Base-by-base conservation (phyloP, 306 rosid genomes). In the Casuarina glauca region DNA sequence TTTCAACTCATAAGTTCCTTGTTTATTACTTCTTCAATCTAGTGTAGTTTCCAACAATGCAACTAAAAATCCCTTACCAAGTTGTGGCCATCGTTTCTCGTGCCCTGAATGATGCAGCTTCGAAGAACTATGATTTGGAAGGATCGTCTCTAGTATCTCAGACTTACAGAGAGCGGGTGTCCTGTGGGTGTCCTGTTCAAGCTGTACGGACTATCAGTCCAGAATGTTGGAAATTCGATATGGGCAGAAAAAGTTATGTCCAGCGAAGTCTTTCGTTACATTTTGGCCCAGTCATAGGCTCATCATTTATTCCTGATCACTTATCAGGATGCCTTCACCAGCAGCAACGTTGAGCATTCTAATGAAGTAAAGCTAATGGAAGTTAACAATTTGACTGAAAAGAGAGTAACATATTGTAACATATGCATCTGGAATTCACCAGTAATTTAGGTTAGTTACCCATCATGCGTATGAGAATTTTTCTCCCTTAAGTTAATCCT, bases 81-180 rank as follows among this genome's bases (percentile, higher is more conserved):
- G 78, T 96, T 76, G 99, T 95, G 62, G 67, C 94, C 62, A 88
- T 95, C 6, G 99, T 95, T 73, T 95, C 99, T 70, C 97, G 97
- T 83, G 99, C 99, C 72, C 82, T 96, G 85, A 96, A 96, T 85
- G 99, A 96, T 79, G 98, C 99, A 0, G 99, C 99, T 4, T 96
- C 97, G 48, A 96, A 96, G 93, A 96, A 96, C 82, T 91, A 86
- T 84, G 99, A 96, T 77, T 82, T 96, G 73, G 99, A 93, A 84
- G 97, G 82, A 76, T 96, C 98, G 99, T 96, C 93, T 80, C 99
- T 98, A 39, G 79, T 98, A 53, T 93, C 99, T 72, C 90, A 88
- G 84, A 76, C 94, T 11, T 91, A 93, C 83, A 89, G 98, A 76
- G 97, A 96, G 80, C 82, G 91, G 6, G n/a, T n/a, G n/a, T n/a